Percentiles rank a stretch among this genome's conserved stretches.
Conservation (phyloP, 768 basidiomycete species). For the Kwoniella sp. region DNA sequence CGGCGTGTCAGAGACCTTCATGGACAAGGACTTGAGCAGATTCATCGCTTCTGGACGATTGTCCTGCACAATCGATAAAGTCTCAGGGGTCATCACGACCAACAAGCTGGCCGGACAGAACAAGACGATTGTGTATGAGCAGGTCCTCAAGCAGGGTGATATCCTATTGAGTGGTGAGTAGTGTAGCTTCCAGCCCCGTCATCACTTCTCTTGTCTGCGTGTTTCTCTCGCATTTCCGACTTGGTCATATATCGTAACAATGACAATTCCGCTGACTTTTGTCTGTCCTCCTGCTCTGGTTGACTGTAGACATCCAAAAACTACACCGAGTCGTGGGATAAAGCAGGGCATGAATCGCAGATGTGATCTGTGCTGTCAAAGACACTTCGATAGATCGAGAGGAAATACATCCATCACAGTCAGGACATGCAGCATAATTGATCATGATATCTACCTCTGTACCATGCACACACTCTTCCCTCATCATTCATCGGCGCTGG, state of each 20-base stretch:
- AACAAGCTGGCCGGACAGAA: conserved; percentile 65
- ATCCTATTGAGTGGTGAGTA: conserved; percentile 72
- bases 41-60: conserved; percentile 88
- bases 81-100: conserved; percentile 91
- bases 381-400: too few relatives aligned
- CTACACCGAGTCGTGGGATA: conserved; percentile 36
- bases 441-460: too few relatives aligned
- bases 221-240: too few relatives aligned
- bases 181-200: neutral
- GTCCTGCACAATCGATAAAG: conserved; percentile 88
- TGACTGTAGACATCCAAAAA: conserved; percentile 34
- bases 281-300: too few relatives aligned
- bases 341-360: neutral
- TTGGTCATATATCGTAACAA: too few relatives aligned
- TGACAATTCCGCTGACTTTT: too few relatives aligned
- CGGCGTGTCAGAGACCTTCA: conserved; percentile 82
- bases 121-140: conserved; percentile 87
- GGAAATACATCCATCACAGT: too few relatives aligned
- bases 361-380: too few relatives aligned
- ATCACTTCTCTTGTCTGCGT: conserved; percentile 13
- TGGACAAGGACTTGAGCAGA: conserved; percentile 87
- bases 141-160: conserved; percentile 91
- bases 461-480: too few relatives aligned
- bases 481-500: too few relatives aligned
- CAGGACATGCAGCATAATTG: too few relatives aligned